Evolutionary conservation across 2,329 filamentous ascomycete genomes (phyloP).

Genomic region (Rutstroemia sydowiana): DNA sequence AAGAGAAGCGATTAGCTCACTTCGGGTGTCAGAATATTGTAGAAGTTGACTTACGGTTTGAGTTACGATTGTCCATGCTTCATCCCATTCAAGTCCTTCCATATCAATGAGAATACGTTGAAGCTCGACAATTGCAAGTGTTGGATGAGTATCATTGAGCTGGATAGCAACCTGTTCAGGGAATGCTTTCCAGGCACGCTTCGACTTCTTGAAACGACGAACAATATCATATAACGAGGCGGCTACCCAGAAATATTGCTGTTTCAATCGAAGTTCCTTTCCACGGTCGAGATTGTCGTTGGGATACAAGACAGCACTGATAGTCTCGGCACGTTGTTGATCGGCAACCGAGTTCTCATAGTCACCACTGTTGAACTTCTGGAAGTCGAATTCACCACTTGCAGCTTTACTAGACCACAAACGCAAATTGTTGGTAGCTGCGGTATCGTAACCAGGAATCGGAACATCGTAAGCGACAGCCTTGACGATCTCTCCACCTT

Average conservation of each 20-base stretch:
- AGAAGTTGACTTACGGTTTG: slow-evolving; percentile 45
- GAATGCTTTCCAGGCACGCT: slow-evolving; percentile 85
- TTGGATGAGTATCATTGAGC: slow-evolving; percentile 96
- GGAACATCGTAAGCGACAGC: slow-evolving; percentile 91
- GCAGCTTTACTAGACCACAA: slow-evolving; percentile 97
- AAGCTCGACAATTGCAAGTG: slow-evolving; percentile 89
- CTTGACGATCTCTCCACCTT: slow-evolving; percentile 85
- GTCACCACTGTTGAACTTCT: slow-evolving; percentile 97
- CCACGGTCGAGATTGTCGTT: slow-evolving; percentile 96
- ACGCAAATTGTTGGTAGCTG: slow-evolving; percentile 91
- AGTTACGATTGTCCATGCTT: slow-evolving; percentile 77
- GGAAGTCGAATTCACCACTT: slow-evolving; percentile 96
- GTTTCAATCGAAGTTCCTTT: slow-evolving; percentile 95
- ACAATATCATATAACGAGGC: slow-evolving; percentile 95
- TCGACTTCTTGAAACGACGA: slow-evolving; percentile 95
- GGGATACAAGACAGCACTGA: slow-evolving; percentile 93
- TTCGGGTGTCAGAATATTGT: background rate
- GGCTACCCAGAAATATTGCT: slow-evolving; percentile 99
- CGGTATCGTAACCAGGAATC: slow-evolving; percentile 83
- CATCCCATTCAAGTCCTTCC: slow-evolving; percentile 88
- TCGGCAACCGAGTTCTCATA: slow-evolving; percentile 96
- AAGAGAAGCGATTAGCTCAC: slow-evolving; percentile 1
- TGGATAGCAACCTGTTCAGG: slow-evolving; percentile 94
- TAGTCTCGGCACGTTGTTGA: slow-evolving; percentile 97
- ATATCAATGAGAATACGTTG: slow-evolving; percentile 86